phyloP scores from a whole-genome alignment of 1,139 yeast species.

The Saccharomyces hybrid region DNA sequence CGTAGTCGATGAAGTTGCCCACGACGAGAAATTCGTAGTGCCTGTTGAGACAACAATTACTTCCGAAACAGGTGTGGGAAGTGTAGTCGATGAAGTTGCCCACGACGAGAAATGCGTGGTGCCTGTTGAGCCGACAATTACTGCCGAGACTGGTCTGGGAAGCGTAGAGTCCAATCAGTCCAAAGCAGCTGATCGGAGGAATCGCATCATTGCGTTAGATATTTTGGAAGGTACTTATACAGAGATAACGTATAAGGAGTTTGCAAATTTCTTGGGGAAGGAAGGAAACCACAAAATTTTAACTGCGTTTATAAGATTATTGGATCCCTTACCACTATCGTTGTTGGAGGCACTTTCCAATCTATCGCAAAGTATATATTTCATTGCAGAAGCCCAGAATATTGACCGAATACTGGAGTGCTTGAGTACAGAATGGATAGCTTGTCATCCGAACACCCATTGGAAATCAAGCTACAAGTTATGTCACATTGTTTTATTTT shows the following conservation, averaged over 20 bases:
- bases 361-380: conserved; percentile 57
- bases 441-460: conserved; percentile 13
- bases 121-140: neutral
- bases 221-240: conserved; percentile 29
- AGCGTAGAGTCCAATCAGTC: neutral
- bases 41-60: neutral
- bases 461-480: conserved; percentile 50
- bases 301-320: conserved; percentile 25
- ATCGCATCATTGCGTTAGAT: conserved; percentile 26
- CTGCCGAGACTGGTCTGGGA: neutral
- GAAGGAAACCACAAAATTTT: conserved; percentile 22
- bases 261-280: conserved; percentile 34
- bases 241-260: conserved; percentile 28
- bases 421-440: conserved; percentile 58
- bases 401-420: conserved; percentile 67
- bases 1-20: neutral
- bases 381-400: conserved; percentile 80
- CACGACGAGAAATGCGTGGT: neutral
- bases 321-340: conserved; percentile 32
- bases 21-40: neutral
- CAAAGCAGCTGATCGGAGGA: neutral
- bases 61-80: neutral
- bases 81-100: neutral
- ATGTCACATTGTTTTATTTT: conserved; percentile 66
- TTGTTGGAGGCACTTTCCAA: conserved; percentile 49